A percentile compares a stretch with the other conserved stretches of the same genome.
Conservation (phyloP, 2,329 filamentous ascomycete species). For the Pseudogymnoascus pannorum region DNA sequence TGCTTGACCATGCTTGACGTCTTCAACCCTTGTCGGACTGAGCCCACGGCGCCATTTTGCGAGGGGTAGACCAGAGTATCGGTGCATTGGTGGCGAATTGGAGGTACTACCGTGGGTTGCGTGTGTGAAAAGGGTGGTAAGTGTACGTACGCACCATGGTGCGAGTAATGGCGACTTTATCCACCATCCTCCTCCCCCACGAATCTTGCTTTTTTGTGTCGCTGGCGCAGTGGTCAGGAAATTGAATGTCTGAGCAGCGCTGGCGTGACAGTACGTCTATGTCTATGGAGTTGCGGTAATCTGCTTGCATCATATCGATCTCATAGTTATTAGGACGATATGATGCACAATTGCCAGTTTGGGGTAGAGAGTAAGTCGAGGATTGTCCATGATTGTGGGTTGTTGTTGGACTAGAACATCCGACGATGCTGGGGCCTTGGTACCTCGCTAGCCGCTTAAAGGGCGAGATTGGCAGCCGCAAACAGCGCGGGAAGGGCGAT, state of each 20-base stretch:
- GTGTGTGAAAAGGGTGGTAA: neutral
- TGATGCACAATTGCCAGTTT: conserved; percentile 4
- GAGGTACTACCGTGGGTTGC: neutral
- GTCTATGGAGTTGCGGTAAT: neutral
- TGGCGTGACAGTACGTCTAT: neutral
- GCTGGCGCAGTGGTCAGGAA: neutral
- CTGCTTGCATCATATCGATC: conserved; percentile 5
- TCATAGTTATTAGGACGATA: neutral
- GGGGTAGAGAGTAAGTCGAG: neutral
- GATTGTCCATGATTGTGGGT: no score
- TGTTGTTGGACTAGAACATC: neutral
- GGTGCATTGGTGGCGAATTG: neutral
- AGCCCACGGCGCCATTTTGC: neutral
- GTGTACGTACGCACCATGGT: neutral
- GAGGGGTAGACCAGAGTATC: neutral
- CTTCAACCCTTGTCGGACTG: neutral
- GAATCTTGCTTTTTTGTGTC: neutral
- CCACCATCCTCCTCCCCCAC: neutral
- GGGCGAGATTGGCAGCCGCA: neutral
- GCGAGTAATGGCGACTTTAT: neutral
- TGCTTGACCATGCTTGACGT: neutral
- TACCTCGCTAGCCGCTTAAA: neutral
- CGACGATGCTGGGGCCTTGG: neutral
- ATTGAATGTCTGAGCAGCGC: neutral
- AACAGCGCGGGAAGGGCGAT: neutral